Conservation (phyloP, 345 rosid genomes). For the Eucalyptus viminalis region DNA sequence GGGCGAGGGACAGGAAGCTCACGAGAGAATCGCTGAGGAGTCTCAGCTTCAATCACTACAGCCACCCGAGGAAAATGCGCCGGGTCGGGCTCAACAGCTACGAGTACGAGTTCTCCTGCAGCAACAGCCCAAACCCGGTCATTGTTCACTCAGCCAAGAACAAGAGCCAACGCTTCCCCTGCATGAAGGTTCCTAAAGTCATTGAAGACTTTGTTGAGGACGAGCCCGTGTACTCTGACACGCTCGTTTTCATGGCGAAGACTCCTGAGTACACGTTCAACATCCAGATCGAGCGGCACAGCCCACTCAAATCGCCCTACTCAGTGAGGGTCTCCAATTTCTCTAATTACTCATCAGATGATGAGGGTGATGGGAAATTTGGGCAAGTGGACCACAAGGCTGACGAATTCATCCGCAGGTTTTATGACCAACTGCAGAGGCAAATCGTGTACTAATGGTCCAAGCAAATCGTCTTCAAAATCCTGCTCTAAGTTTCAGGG, state of each 20-base stretch:
- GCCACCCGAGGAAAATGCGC: not conserved
- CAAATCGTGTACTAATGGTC: not conserved
- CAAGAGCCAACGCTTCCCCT: not conserved
- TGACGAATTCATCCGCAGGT: not conserved
- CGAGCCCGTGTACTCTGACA: not conserved
- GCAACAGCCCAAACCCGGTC: not conserved
- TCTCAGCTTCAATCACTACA: not conserved
- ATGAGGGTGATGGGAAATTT: not conserved
- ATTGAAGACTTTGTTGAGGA: not conserved
- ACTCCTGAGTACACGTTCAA: not conserved
- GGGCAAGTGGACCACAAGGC: not conserved
- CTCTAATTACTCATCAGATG: not conserved
- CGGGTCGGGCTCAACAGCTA: not conserved
- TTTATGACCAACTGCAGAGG: not conserved
- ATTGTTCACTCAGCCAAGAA: not conserved
- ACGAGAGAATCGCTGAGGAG: not conserved
- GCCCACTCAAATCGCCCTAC: not conserved
- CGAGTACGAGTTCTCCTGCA: not conserved
- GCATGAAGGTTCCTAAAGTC: not conserved
- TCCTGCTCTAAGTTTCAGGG: not conserved
- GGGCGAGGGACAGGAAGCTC: not conserved
- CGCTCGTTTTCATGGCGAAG: not conserved
- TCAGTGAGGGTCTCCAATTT: not conserved
- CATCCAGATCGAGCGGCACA: not conserved
- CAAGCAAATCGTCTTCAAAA: not conserved